Evolutionary conservation across 176 grass and related monocot genomes (phyloP), one percentile per base, ranked within the genome.

Genomic region (Themeda triandra): DNA sequence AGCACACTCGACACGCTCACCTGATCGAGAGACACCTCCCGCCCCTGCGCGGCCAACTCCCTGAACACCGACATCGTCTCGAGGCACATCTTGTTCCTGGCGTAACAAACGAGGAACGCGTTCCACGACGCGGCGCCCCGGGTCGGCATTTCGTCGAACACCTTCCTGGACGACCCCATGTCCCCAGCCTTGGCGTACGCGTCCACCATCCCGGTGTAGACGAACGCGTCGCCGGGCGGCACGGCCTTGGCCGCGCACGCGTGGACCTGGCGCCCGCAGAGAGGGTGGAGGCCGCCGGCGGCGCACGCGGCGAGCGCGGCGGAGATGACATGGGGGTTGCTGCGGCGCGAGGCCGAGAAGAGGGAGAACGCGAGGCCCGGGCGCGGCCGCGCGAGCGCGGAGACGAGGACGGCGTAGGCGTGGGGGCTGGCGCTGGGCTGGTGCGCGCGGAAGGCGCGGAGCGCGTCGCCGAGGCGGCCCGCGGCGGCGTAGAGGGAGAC

Each of bases 401-500:
- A 40, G 54, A 92, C 49, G 71, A 92, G 36, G 39, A 48, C 63
- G 24, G 81, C 10, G 80, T 79, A 87, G 64, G 65, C 35, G 76
- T 69, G 80, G 42, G 41, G 24, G 81, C 42, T 85, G 81, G 75
- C 24, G 56, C 60, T 7, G 53, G 42, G 42, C 7, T 44, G 75
- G 56, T 63, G 30, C 69, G 29, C 19, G 35, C 45, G 36, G 83
- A 90, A 80, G 63, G 69, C 46, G 63, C 46, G 71, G 51, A 85
- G 23, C n/a, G 84, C 81, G 25, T 36, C 77, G 42, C 23, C 31
- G 70, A 77, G 80, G 35, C 41, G 56, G 70, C 87, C 91, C 17
- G 28, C 42, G 28, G 73, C 73, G 64, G 87, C 84, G 65, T 89
- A 92, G 81, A 89, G 87, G 76, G 88, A 84, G 87, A 92, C 62